These are phyloP conservation scores for Microcyclosporella mali DNA, from an alignment of 2,329 filamentous ascomycete species.

Conservation along the genomic window DNA sequence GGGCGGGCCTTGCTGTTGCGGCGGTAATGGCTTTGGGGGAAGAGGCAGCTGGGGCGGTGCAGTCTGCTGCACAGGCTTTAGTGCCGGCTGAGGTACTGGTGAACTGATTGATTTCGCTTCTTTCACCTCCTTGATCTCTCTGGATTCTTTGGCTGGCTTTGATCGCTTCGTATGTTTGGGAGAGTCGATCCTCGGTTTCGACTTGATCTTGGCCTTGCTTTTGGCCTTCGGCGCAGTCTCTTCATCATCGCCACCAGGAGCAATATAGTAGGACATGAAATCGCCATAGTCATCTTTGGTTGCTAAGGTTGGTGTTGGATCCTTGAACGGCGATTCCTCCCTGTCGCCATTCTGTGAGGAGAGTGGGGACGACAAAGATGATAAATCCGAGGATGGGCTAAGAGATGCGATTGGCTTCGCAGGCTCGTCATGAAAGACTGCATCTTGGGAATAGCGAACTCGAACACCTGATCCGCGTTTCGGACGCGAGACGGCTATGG, in stretches of 20 bases:
- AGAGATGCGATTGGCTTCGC: conserved; percentile 1
- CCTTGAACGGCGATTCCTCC: conserved; percentile 16
- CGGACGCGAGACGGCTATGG: conserved; percentile 23
- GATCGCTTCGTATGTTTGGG: conserved; percentile 1
- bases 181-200: conserved; percentile 6
- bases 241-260: conserved; percentile 21
- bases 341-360: conserved; percentile 15
- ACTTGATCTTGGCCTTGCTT: conserved; percentile 7
- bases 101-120: no score
- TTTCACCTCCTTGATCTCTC: not conserved
- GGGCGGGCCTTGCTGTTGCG: conserved; percentile 4
- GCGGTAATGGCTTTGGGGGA: not conserved
- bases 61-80: conserved; percentile 1
- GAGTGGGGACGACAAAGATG: conserved; percentile 23
- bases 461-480: conserved; percentile 13
- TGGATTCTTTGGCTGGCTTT: not conserved
- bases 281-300: conserved; percentile 25
- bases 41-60: conserved; percentile 1
- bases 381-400: conserved; percentile 14
- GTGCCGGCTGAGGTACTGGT: conserved; percentile 2
- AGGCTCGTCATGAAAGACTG: conserved; percentile 9
- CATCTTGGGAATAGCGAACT: conserved; percentile 17
- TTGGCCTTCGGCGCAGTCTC: conserved; percentile 5
- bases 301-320: conserved; percentile 11
- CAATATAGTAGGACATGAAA: conserved; percentile 30